A percentile compares a stretch with the other conserved stretches of the same genome.
phyloP scores from a whole-genome alignment of 352 stramenopile genomes.

The Phytophthora pinifolia region DNA sequence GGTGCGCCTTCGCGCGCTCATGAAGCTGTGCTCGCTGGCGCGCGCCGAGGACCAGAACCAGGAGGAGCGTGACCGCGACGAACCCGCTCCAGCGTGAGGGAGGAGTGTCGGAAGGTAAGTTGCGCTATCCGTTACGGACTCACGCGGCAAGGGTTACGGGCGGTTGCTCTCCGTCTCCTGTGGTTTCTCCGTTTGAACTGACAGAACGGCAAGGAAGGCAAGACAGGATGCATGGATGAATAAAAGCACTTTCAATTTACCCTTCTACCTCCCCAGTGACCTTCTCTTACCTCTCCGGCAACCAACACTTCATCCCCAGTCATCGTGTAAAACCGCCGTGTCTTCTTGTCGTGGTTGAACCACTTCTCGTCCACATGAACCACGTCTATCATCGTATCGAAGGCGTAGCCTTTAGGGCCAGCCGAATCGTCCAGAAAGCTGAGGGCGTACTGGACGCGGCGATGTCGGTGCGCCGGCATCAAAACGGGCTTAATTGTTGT shows the following conservation, averaged over 20 bases:
- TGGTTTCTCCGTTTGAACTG: no score
- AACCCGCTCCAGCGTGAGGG: neutral
- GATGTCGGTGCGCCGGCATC: neutral
- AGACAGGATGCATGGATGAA: no score
- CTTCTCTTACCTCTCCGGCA: no score
- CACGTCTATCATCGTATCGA: neutral
- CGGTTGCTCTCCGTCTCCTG: no score
- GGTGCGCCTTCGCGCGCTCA: neutral
- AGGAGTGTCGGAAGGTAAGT: slow-evolving; percentile 12
- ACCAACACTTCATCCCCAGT: neutral
- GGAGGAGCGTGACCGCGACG: no score
- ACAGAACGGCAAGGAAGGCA: no score
- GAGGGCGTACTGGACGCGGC: neutral
- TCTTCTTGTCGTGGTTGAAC: slow-evolving; percentile 6
- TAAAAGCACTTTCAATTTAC: no score
- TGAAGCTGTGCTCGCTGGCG: neutral
- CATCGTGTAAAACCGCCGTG: neutral
- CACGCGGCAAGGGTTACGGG: no score
- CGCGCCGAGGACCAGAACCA: no score
- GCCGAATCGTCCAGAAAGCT: neutral
- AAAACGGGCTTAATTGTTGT: slow-evolving; percentile 2
- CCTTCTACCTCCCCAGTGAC: no score
- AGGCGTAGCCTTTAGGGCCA: neutral
- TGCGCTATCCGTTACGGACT: no score
- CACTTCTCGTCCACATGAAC: slow-evolving; percentile 1